Evolutionary conservation across 306 rosid genomes (phyloP).

Genomic region (Pachyrhizus erosus): DNA sequence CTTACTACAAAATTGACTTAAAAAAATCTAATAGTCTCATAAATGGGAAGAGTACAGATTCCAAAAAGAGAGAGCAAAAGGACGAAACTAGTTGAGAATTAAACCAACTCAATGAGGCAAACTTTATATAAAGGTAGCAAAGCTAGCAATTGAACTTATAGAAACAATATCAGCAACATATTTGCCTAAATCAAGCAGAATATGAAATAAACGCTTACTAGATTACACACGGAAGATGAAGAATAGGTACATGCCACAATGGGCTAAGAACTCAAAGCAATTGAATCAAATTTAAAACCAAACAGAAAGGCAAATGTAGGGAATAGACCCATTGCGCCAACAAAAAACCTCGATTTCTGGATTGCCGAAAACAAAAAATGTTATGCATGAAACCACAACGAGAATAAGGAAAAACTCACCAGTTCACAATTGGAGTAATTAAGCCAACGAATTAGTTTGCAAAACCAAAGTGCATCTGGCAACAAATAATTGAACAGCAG

Average conservation of each 20-base stretch:
- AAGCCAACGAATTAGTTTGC: constrained; percentile 53
- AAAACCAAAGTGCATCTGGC: constrained; percentile 62
- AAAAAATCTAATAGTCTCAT: neutral
- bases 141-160: neutral
- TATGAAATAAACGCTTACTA: neutral
- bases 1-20: constrained; percentile 10
- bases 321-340: constrained; percentile 7
- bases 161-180: neutral
- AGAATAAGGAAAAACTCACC: constrained; percentile 63
- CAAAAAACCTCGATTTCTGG: neutral
- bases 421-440: constrained; percentile 47
- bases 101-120: constrained; percentile 24
- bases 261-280: constrained; percentile 10
- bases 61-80: neutral
- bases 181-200: neutral
- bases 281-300: neutral
- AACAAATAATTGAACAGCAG: constrained; percentile 42
- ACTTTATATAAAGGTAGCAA: neutral
- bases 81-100: constrained; percentile 2
- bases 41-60: neutral
- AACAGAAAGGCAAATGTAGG: neutral
- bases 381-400: neutral
- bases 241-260: neutral
- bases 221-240: constrained; percentile 19
- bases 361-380: constrained; percentile 10